A percentile compares a stretch with the other conserved stretches of the same genome.
phyloP scores from a whole-genome alignment of 805 yeast genomes.

The Saccharomyces mikatae region DNA sequence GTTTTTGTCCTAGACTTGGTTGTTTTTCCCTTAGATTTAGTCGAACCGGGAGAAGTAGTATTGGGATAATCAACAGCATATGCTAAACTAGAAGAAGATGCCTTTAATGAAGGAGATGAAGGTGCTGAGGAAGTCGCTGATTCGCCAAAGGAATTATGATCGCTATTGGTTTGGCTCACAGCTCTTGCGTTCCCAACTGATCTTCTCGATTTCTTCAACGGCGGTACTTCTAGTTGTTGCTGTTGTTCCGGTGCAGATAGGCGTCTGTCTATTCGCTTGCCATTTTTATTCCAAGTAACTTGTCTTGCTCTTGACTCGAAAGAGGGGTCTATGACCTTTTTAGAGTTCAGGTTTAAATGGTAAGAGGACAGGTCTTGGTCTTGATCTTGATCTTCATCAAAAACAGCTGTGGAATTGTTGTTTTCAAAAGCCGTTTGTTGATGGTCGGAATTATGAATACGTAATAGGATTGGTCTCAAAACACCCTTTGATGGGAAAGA shows the following conservation, averaged over 20 bases:
- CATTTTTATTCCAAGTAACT: conserved; percentile 32
- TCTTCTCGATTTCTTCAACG: background rate
- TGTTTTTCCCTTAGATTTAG: background rate
- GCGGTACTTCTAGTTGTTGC: background rate
- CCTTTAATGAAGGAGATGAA: background rate
- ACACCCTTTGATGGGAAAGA: conserved; percentile 15
- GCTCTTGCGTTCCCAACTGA: background rate
- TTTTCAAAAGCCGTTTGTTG: background rate
- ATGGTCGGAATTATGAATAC: conserved; percentile 18
- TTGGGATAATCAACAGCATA: background rate
- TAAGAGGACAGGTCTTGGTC: background rate
- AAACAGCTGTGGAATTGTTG: background rate
- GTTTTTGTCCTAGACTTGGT: background rate
- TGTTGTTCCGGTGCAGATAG: conserved; percentile 12
- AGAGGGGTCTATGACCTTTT: background rate
- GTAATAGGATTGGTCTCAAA: conserved; percentile 17
- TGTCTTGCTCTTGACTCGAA: conserved; percentile 3
- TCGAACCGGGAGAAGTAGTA: background rate
- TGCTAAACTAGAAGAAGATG: background rate
- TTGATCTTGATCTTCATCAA: background rate
- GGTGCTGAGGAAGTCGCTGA: background rate
- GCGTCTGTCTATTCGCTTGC: conserved; percentile 23
- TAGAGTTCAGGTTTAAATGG: background rate
- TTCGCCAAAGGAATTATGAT: background rate
- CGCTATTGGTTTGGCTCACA: background rate